A percentile compares a stretch with the other conserved stretches of the same genome.
Evolutionary conservation across 345 rosid genomes (phyloP).

Genomic region (Populus deltoides): DNA sequence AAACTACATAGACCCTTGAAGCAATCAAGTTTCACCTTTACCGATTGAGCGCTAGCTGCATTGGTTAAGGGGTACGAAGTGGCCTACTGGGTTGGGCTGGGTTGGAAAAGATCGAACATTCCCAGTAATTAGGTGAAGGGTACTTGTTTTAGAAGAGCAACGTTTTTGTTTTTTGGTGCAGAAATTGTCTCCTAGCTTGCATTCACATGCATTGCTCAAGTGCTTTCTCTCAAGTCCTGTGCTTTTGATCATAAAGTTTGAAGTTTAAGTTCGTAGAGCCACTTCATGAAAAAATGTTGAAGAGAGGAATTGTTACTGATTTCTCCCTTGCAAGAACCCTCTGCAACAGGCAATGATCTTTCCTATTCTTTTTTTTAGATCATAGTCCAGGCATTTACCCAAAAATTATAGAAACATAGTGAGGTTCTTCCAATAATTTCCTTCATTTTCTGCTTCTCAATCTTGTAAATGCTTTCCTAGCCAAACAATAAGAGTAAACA

Average conservation of each 20-base stretch:
- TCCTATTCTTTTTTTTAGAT: background rate
- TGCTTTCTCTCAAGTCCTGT: background rate
- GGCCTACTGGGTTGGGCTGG: background rate
- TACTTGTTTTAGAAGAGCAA: background rate
- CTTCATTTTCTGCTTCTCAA: background rate
- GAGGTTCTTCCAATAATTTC: background rate
- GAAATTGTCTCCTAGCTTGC: background rate
- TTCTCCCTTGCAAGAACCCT: background rate
- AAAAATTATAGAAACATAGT: background rate
- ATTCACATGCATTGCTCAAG: background rate
- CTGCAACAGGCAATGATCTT: background rate
- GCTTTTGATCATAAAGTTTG: background rate
- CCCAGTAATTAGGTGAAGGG: background rate
- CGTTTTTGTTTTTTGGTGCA: no score
- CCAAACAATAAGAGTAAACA: background rate
- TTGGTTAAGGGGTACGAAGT: background rate
- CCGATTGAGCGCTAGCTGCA: background rate
- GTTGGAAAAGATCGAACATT: background rate
- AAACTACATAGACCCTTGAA: background rate
- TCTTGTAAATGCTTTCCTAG: background rate
- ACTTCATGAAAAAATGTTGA: background rate
- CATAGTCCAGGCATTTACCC: background rate
- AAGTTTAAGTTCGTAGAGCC: background rate
- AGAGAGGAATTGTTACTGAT: background rate
- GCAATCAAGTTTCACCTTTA: background rate